Base-by-base conservation (phyloP, 2,329 filamentous ascomycete species). In the Ceratocystiopsis minuta region DNA sequence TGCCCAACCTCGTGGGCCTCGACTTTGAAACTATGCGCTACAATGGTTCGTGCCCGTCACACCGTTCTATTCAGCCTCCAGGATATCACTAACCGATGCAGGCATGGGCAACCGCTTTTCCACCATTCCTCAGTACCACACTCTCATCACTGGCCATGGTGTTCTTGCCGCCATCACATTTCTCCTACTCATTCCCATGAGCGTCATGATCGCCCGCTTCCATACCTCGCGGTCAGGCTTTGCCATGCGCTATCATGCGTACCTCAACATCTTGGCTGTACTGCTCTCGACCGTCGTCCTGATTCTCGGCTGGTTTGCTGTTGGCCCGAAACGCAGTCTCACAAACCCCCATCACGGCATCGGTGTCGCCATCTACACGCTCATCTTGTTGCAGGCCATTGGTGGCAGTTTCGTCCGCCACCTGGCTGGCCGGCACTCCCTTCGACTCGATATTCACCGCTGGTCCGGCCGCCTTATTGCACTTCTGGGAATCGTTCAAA, bases 281-380 rank as follows among this genome's bases (percentile, higher is more conserved):
- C 62, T 78, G 16, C 59, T 88, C 43, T 65, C 76, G 7, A 80
- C 82, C 0, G 78, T 78, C 13, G 68, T 83, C 10, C 79, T 92
- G 47, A 66, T 82, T 37, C 64, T 86, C 13, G 83, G 82, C 9
- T 87, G 74, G 61, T 78, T 86, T 51, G 81, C 84, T 12, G 83
- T 90, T 13, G 83, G 83, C 0, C 75, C 77, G 0, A 65, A 68
- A 37, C 68, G 82, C 45, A 81, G 72, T 49, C 60, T 86, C 52
- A 78, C 79, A 10, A 92, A 92, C 54, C 83, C 83, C 0, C 83
- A 92, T 55, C 83, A 92, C 58, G 81, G 80, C 46, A 88, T 90
- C 48, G 83, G 83, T 14, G 66, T 87, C 32, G 80, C 82, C 24
- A 73, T 92, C 37, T 88, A 86, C 54, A 70, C 78, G 37, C 60